phyloP scores from a whole-genome alignment of 2,329 filamentous ascomycete species.

The Ophiobolus disseminans region DNA sequence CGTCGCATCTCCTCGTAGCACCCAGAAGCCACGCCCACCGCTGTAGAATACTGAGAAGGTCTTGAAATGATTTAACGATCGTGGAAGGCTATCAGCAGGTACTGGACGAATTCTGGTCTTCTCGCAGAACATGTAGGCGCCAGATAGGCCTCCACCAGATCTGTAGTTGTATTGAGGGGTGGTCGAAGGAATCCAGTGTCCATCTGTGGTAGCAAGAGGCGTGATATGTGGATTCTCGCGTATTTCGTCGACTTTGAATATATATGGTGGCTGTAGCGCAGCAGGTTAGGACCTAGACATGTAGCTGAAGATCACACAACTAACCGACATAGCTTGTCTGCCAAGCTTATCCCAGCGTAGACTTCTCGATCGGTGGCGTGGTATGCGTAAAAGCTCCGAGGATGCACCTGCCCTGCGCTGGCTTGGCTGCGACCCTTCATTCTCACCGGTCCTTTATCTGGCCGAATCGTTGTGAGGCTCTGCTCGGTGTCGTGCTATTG shows the following conservation, averaged over 20 bases:
- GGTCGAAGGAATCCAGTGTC: constrained; percentile 26
- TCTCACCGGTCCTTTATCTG: constrained; percentile 35
- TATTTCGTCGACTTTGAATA: constrained; percentile 40
- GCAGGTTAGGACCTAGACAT: background rate
- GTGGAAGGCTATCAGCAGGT: background rate
- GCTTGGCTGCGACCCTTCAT: constrained; percentile 13
- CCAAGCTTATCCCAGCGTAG: background rate
- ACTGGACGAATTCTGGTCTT: background rate
- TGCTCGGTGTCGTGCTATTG: constrained; percentile 22
- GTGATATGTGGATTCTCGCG: constrained; percentile 11
- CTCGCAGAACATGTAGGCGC: background rate
- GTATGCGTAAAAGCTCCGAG: constrained; percentile 14
- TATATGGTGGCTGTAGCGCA: constrained; percentile 21
- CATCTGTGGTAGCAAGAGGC: background rate
- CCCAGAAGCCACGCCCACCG: constrained; percentile 22
- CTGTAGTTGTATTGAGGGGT: background rate
- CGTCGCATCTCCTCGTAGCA: constrained; percentile 18
- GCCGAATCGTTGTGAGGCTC: constrained; percentile 38
- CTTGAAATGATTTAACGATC: constrained; percentile 9
- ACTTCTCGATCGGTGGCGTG: background rate
- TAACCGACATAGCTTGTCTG: constrained; percentile 27
- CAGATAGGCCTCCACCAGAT: background rate
- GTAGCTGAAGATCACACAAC: constrained; percentile 3
- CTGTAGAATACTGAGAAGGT: constrained; percentile 25
- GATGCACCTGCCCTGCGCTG: constrained; percentile 15